Conservation (phyloP, 768 basidiomycete genomes). For the Pholiota molesta region DNA sequence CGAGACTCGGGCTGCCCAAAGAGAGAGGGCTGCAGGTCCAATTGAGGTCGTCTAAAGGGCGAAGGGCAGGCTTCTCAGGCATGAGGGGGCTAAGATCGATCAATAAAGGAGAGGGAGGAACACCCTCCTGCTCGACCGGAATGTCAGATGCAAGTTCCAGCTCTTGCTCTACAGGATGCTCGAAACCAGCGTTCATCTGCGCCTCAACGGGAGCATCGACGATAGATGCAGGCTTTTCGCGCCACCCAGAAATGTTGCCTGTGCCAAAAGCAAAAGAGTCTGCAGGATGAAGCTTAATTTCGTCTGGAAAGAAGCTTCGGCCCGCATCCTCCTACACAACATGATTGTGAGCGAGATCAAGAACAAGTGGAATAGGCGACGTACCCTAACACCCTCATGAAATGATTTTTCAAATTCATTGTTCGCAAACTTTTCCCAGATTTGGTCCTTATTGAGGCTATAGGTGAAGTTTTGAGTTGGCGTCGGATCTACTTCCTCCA, state of each 20-base stretch:
- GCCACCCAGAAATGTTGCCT: slow-evolving; percentile 3
- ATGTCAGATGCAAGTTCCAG: not conserved
- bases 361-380: not conserved
- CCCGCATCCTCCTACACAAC: not conserved
- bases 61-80: slow-evolving; percentile 11
- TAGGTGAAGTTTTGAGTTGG: not conserved
- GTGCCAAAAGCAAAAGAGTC: slow-evolving; percentile 1
- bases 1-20: slow-evolving; percentile 12
- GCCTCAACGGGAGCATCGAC: not conserved
- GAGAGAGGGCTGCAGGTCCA: slow-evolving; percentile 11
- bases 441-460: not conserved
- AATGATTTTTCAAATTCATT: not conserved
- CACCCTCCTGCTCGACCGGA: not conserved
- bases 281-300: slow-evolving; percentile 4
- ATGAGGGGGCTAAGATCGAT: slow-evolving; percentile 3
- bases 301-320: slow-evolving; percentile 3
- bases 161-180: not conserved
- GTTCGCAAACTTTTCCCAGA: not conserved
- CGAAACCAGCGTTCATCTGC: not conserved
- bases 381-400: slow-evolving; percentile 1
- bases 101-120: not conserved
- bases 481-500: not conserved
- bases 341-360: not conserved
- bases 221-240: not conserved
- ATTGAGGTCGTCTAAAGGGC: slow-evolving; percentile 8